Evolutionary conservation across 495 filamentous ascomycete genomes (phyloP).

Genomic region (Diplogelasinospora grovesii): DNA sequence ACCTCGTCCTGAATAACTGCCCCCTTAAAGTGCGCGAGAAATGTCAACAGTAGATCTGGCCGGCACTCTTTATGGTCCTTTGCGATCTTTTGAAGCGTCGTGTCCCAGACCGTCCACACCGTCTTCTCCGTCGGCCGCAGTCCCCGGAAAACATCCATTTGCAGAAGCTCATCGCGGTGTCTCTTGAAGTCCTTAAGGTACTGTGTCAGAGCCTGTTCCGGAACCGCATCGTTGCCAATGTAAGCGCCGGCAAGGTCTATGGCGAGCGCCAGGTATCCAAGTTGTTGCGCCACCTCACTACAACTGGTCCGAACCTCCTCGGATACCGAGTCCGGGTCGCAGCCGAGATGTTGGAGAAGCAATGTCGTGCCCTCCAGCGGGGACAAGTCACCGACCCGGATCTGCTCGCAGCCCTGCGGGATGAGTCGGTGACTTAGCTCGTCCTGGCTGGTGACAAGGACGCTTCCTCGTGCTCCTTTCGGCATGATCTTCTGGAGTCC

Average conservation of each 20-base stretch:
- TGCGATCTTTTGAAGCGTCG: conserved; percentile 22
- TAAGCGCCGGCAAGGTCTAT: conserved; percentile 23
- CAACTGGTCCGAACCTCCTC: conserved; percentile 2
- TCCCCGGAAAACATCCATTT: conserved; percentile 13
- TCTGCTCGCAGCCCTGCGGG: conserved; percentile 10
- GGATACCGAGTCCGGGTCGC: neutral
- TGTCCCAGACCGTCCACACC: conserved; percentile 25
- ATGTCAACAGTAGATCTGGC: conserved; percentile 16
- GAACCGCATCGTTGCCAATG: conserved; percentile 15
- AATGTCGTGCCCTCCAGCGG: conserved; percentile 7
- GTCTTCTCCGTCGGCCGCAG: conserved; percentile 20
- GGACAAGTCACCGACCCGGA: conserved; percentile 10
- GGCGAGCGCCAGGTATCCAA: too few relatives aligned
- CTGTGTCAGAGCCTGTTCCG: conserved; percentile 12
- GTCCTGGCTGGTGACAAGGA: conserved; percentile 23
- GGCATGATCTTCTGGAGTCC: conserved; percentile 20
- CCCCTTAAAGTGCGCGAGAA: conserved; percentile 22
- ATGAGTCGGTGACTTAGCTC: conserved; percentile 11
- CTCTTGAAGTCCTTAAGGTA: conserved; percentile 16
- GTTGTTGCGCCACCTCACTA: conserved; percentile 7
- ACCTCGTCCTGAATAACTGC: conserved; percentile 21
- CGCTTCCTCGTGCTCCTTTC: conserved; percentile 18
- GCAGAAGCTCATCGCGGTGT: conserved; percentile 17
- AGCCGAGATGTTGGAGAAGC: conserved; percentile 10
- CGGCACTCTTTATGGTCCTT: conserved; percentile 12